Evolutionary conservation across 164 flowering plant species (phyloP), one percentile per base, ranked within the genome.

Genomic region (Taxillus chinensis): DNA sequence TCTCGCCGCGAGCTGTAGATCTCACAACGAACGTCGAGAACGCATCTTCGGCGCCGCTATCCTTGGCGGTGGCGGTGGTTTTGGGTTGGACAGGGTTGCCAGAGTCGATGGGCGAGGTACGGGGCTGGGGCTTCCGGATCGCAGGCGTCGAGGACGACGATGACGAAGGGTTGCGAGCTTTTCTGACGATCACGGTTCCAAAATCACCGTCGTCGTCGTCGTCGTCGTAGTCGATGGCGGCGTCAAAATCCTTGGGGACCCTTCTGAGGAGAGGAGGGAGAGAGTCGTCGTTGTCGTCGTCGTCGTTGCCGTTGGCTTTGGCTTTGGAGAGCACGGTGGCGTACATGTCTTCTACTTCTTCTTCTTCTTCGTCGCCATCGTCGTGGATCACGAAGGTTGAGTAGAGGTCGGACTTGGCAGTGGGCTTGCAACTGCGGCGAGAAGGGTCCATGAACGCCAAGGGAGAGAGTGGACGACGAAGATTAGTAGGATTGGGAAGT

Each of bases 181-280:
- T 61, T 57, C 73, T 81, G 41, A 87, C 82, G 42, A 92, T 79
- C 75, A 92, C 70, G 0, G 96, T 92, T 7, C 90, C 95, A 41
- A 89, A 86, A 50, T 78, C 77, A 8, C 68, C 78, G 59, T 75
- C 11, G 41, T 9, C 85, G 43, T 74, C 80, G 71, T 70, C 73
- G 64, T 64, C 62, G 45, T 79, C 85, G 15, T 79, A 60, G 40
- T 74, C 75, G 11, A 72, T 74, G 7, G 75, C 84, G 57, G 71
- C 75, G 17, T 87, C 93, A 69, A 95, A 95, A 70, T 95, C 99
- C 68, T 95, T 89, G 15, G 99, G 97, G 45, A 91, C 82, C 64
- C 90, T 89, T 57, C 86, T 89, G 67, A 95, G 84, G 61, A 95
- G 84, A 5, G 97, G 97, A 62, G 99, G 99, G 8, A 95, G 89